These are phyloP conservation scores for Vigna mungo DNA, from an alignment of 306 rosid species.

Conservation along the genomic window DNA sequence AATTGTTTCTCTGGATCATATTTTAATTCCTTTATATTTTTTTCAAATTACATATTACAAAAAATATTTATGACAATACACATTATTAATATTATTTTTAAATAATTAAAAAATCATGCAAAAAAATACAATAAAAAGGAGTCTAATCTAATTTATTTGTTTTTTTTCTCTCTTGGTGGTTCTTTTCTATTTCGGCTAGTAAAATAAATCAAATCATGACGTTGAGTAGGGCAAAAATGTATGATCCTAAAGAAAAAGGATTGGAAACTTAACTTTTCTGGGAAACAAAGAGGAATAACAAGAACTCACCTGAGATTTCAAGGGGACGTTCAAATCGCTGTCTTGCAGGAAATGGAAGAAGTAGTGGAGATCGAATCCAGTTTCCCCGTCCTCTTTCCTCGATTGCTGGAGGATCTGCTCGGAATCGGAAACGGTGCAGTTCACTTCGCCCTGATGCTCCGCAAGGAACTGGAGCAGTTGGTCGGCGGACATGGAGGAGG, in stretches of 20 bases:
- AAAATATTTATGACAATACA: too few relatives aligned
- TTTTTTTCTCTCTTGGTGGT: too few relatives aligned
- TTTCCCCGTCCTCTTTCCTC: neutral
- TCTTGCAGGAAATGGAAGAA: constrained; percentile 64
- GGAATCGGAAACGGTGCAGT: constrained; percentile 42
- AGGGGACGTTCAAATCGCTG: constrained; percentile 58
- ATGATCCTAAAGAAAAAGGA: neutral
- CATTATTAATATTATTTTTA: too few relatives aligned
- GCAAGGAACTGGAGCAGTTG: constrained; percentile 62
- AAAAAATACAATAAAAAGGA: too few relatives aligned
- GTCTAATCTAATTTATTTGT: too few relatives aligned
- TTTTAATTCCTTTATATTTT: too few relatives aligned
- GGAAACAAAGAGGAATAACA: neutral
- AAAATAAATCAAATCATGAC: neutral
- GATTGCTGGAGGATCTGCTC: constrained; percentile 41
- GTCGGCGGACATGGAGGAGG: constrained; percentile 55
- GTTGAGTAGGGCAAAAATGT: neutral
- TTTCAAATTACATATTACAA: too few relatives aligned
- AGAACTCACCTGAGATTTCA: constrained; percentile 55
- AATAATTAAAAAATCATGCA: too few relatives aligned
- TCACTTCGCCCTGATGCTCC: constrained; percentile 62
- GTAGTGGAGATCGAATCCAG: constrained; percentile 51
- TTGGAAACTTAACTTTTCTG: neutral
- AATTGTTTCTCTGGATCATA: neutral
- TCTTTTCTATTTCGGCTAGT: too few relatives aligned